A percentile compares a stretch with the other conserved stretches of the same genome.
These are phyloP conservation scores for Leptographium radiaticola DNA, from an alignment of 2,329 filamentous ascomycete species.

Conservation along the genomic window DNA sequence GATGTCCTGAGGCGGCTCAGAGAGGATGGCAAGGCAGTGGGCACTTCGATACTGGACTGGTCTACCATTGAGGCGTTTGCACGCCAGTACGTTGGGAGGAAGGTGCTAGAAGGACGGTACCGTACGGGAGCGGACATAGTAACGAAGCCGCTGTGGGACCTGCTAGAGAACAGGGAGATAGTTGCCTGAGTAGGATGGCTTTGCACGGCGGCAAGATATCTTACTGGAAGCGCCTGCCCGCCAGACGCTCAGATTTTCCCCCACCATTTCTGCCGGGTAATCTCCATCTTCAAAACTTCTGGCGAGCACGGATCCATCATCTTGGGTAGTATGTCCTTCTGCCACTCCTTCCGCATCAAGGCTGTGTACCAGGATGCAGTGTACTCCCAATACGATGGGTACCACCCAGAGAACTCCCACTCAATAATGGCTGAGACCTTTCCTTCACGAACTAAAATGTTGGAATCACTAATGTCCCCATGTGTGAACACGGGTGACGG, in stretches of 20 bases:
- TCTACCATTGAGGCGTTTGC: slow-evolving; percentile 19
- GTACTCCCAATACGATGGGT: slow-evolving; percentile 27
- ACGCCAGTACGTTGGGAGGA: slow-evolving; percentile 22
- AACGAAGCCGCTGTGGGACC: slow-evolving; percentile 18
- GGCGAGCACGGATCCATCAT: background rate
- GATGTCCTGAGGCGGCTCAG: slow-evolving; percentile 20
- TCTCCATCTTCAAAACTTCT: background rate
- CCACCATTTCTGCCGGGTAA: background rate
- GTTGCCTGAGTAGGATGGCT: background rate
- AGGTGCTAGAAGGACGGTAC: slow-evolving; percentile 16
- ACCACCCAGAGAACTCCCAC: slow-evolving; percentile 34
- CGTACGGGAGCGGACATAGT: slow-evolving; percentile 1
- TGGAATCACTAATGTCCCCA: slow-evolving; percentile 31
- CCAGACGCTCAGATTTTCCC: too few relatives aligned
- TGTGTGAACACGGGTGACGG: slow-evolving; percentile 33
- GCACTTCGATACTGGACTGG: slow-evolving; percentile 25
- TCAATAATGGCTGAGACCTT: slow-evolving; percentile 30
- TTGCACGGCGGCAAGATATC: too few relatives aligned
- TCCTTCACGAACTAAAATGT: slow-evolving; percentile 27
- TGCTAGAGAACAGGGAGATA: slow-evolving; percentile 15
- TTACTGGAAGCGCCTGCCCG: too few relatives aligned
- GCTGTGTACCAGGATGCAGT: background rate
- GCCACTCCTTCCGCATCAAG: background rate
- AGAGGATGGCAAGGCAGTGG: slow-evolving; percentile 22
- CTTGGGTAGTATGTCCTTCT: background rate